Percentiles rank a stretch among this genome's conserved stretches.
Conservation (phyloP, 768 basidiomycete genomes). For the Sarcomyxa edulis region DNA sequence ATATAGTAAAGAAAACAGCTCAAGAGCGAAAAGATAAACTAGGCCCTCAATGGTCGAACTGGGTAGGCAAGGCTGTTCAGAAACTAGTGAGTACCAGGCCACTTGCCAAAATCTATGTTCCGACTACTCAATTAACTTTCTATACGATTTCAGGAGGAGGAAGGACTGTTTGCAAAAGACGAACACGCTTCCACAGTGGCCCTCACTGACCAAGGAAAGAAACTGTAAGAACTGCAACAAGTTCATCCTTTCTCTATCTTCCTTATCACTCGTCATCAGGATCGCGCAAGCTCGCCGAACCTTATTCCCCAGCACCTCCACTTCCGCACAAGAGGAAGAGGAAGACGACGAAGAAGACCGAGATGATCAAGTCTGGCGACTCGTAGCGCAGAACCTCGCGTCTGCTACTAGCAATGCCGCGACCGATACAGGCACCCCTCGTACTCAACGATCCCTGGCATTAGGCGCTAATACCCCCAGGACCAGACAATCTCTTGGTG, state of each 20-base stretch:
- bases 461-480: too few relatives aligned
- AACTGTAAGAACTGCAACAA: slow-evolving; percentile 30
- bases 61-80: slow-evolving; percentile 39
- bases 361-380: too few relatives aligned
- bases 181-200: slow-evolving; percentile 30
- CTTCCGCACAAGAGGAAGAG: background rate
- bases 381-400: too few relatives aligned
- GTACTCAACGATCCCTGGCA: too few relatives aligned
- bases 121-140: slow-evolving; percentile 2
- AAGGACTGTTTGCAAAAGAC: slow-evolving; percentile 34
- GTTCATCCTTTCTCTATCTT: too few relatives aligned
- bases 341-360: slow-evolving; percentile 3
- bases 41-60: slow-evolving; percentile 43
- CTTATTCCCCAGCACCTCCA: too few relatives aligned
- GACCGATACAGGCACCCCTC: too few relatives aligned
- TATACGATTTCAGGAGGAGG: slow-evolving; percentile 30
- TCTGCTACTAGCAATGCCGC: too few relatives aligned
- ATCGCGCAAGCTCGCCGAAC: slow-evolving; percentile 28
- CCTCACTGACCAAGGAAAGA: slow-evolving; percentile 39
- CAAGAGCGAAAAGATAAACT: slow-evolving; percentile 36
- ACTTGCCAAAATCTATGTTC: too few relatives aligned
- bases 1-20: slow-evolving; percentile 43
- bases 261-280: too few relatives aligned
- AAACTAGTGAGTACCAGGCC: slow-evolving; percentile 35
- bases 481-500: too few relatives aligned